Conservation (phyloP, 768 basidiomycete genomes). For the Hemileccinum impolitum region DNA sequence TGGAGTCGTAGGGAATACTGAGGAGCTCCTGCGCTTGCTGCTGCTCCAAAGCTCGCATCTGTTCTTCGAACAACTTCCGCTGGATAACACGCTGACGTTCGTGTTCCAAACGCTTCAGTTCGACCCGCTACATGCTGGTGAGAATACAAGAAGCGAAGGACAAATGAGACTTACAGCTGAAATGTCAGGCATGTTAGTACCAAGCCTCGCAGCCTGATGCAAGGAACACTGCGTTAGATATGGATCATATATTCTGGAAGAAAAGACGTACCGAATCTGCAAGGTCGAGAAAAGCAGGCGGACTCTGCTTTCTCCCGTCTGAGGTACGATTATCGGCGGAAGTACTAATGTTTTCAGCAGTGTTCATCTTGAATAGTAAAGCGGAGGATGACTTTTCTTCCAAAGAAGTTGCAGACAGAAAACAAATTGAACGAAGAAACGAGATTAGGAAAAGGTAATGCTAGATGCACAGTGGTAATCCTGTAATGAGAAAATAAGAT, state of each 20-base stretch:
- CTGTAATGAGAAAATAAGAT: conserved; percentile 33
- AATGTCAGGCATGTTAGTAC: conserved; percentile 84
- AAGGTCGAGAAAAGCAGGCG: conserved; percentile 89
- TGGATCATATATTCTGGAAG: conserved; percentile 6
- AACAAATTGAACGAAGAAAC: conserved; percentile 47
- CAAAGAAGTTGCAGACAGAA: conserved; percentile 50
- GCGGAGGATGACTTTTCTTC: conserved; percentile 46
- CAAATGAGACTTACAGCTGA: conserved; percentile 60
- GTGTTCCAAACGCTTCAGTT: conserved; percentile 81
- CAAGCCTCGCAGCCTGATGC: conserved; percentile 72
- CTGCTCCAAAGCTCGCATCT: conserved; percentile 91
- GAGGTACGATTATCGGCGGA: conserved; percentile 69
- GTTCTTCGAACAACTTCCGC: conserved; percentile 91
- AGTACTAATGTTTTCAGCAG: conserved; percentile 66
- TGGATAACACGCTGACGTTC: conserved; percentile 86
- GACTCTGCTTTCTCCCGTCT: conserved; percentile 79
- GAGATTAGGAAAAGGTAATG: conserved; percentile 50
- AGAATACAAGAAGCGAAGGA: conserved; percentile 1
- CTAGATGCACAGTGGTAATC: conserved; percentile 68
- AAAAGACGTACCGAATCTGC: conserved; percentile 79
- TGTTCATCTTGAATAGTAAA: conserved; percentile 61
- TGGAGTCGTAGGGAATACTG: conserved; percentile 64
- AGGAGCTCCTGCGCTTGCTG: conserved; percentile 87
- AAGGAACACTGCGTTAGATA: conserved; percentile 2
- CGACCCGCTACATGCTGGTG: conserved; percentile 59